Base-by-base conservation (phyloP, 2,329 filamentous ascomycete genomes). In the Cladophialophora psammophila region DNA sequence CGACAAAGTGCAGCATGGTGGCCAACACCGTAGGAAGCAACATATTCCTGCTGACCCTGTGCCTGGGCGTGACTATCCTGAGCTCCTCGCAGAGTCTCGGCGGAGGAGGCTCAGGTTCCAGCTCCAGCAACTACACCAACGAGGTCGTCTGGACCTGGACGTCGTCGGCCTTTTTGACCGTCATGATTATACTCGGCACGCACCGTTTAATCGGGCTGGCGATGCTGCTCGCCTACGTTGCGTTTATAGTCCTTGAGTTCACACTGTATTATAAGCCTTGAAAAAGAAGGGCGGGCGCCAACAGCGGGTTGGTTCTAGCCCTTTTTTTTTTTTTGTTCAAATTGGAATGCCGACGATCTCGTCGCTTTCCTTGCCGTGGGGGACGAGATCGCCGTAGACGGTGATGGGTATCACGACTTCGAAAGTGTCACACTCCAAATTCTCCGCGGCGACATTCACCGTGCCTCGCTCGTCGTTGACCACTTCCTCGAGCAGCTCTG, bases 401-500 rank as follows among this genome's bases (percentile, higher is more conserved):
- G 88, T 87, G 71, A 97, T 81, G 32, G 93, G 93, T 54, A 97
- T 92, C 38, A 89, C 88, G 54, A 96, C 91, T 78, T 97, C 93
- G 78, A 97, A 97, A 74, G 91, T 96, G 81, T 97, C 93, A 73
- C 92, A 94, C 8, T 89, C 85, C 60, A 97, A 75, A 69, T 88
- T 88, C 80, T 96, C 92, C 59, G 90, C 87, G 0, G 92, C 91
- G 15, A 93, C 91, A 60, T 94, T 83, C 13, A 95, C 86, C 0
- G 89, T 86, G 1, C 92, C 92, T 50, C 92, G 85, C 71, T 96
- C 92, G 75, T 97, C 93, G 59, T 87, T 86, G 6, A 89, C 89
- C 10, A 95, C 86, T 73, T 92, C 88, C 76, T 97, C 94, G 48
- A 97, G 79, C n/a, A 97, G 78, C 3, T 85, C 84, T 63, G 83